These are phyloP conservation scores for Inonotus hispidus DNA, from an alignment of 1,284 basidiomycete species.

Conservation along the genomic window DNA sequence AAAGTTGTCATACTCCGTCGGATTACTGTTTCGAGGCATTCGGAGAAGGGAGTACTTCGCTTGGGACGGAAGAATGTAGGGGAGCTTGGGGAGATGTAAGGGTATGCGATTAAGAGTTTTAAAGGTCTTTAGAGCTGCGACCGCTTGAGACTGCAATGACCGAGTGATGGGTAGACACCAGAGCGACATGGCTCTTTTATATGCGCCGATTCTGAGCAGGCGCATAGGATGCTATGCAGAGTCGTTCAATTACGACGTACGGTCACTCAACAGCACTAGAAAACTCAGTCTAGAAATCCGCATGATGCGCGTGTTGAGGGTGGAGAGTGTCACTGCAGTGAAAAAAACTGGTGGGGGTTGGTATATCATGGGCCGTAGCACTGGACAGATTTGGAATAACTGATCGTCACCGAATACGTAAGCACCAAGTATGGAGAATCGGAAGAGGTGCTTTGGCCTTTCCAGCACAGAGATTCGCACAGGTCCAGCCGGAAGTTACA, in stretches of 20 bases:
- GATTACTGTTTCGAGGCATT: constrained; percentile 17
- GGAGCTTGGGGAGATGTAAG: background rate
- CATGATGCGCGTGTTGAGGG: constrained; percentile 9
- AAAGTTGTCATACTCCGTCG: constrained; percentile 12
- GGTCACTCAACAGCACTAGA: constrained; percentile 6
- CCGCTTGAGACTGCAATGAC: constrained; percentile 5
- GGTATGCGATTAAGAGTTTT: background rate
- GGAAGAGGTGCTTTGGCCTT: constrained; percentile 7
- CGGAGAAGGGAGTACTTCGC: background rate
- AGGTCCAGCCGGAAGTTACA: constrained; percentile 2
- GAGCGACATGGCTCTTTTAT: constrained; percentile 7
- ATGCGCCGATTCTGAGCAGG: background rate
- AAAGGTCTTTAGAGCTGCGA: background rate
- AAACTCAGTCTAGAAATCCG: background rate
- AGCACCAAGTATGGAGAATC: background rate
- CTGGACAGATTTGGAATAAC: background rate
- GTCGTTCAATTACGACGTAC: background rate
- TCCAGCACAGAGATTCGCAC: background rate
- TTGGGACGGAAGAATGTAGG: background rate
- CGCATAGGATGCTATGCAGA: constrained; percentile 6
- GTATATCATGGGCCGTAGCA: constrained; percentile 7
- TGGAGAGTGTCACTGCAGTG: constrained; percentile 3
- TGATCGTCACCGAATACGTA: background rate
- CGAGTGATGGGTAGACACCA: background rate
- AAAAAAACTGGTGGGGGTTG: constrained; percentile 2